Evolutionary conservation across 257 asterid species (phyloP).

Genomic region (Capsicum rhomboideum): DNA sequence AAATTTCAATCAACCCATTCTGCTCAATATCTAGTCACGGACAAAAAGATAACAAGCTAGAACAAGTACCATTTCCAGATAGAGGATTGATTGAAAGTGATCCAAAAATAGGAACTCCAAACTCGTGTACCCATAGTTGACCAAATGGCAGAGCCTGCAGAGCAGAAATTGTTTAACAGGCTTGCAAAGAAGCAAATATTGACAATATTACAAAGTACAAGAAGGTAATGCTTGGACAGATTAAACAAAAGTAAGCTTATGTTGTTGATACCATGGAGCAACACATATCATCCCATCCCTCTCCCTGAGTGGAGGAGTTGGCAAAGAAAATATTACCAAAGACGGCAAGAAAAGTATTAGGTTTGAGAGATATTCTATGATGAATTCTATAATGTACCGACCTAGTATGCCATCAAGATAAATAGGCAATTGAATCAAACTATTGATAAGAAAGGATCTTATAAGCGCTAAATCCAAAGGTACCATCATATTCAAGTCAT

Average conservation of each 20-base stretch:
- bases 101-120: slow-evolving; percentile 83
- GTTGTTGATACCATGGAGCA: not conserved
- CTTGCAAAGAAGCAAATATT: not conserved
- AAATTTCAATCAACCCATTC: not conserved
- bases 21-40: not conserved
- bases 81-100: slow-evolving; percentile 52
- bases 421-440: not conserved
- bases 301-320: not conserved
- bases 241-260: not conserved
- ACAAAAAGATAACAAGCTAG: not conserved
- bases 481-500: not conserved
- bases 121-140: slow-evolving; percentile 60
- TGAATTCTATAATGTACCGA: not conserved
- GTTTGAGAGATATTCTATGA: not conserved
- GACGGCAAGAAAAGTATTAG: not conserved
- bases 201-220: not conserved
- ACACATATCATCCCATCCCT: not conserved
- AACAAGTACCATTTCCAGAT: slow-evolving; percentile 42
- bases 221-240: not conserved
- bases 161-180: slow-evolving; percentile 7
- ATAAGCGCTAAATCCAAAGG: too few relatives aligned
- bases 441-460: too few relatives aligned
- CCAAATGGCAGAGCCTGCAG: slow-evolving; percentile 46
- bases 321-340: not conserved
- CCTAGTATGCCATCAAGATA: not conserved